Evolutionary conservation across 2,329 filamentous ascomycete genomes (phyloP), one percentile per base, ranked within the genome.

Genomic region (Trichoderma harzianum): DNA sequence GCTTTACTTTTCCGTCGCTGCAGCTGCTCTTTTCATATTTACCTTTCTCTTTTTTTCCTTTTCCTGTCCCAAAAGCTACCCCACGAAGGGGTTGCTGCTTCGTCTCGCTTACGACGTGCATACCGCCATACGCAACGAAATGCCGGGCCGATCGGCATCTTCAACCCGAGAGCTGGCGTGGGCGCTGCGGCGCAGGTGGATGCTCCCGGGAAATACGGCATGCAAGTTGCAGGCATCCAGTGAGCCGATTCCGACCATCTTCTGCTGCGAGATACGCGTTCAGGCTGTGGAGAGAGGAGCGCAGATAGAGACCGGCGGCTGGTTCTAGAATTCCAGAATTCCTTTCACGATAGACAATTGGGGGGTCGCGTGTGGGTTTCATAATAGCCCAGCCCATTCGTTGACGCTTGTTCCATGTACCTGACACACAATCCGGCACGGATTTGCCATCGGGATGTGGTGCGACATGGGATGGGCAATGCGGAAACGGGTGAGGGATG

Each of bases 81-180:
- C 62, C 61, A 63, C 36, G 36, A n/a, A 43, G 18, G 26, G 5
- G 43, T 28, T 28, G 16, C 28, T 36, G 6, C 36, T 39, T 47
- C 24, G 43, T 30, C 18, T 28, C 61, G 61, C 39, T 51, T 64
- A 51, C 36, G 16, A 11, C 36, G 7, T 30, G 24, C 36, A 63
- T 62, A 26, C 36, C 26, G 26, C 24, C 14, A 12, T 55, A 21
- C 30, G 8, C 60, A 63, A 28, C 18, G 57, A 24, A 70, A 47
- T 63, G 69, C 69, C 61, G 69, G 69, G 69, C 69, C 60, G 69
- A 65, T 71, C 69, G 69, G 69, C 69, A 71, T 58, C 57, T 71
- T 71, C 24, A 7, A 21, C 36, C 61, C 69, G 61, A 65, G 28
- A 11, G 34, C 34, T 58, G 61, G 43, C 69, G 47, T 71, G 58